A percentile compares a stretch with the other conserved stretches of the same genome.
Conservation (phyloP, 225 moss, liverwort and hornwort genomes). For the Polytrichum commune region DNA sequence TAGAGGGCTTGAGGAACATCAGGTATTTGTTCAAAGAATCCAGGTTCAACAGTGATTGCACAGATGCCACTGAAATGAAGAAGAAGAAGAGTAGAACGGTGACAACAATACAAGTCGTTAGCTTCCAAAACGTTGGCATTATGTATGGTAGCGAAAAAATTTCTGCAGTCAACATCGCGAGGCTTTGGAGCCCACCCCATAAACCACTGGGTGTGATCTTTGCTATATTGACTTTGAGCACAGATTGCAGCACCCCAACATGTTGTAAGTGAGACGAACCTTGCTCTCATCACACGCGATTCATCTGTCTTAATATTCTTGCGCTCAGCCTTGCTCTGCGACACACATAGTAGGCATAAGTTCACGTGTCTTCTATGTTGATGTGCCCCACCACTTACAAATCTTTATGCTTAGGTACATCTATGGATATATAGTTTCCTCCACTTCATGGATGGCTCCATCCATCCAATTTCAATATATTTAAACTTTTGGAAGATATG, state of each 20-base stretch:
- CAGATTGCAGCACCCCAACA: conserved; percentile 98
- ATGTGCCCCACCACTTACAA: not conserved
- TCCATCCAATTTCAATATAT: too few species aligned
- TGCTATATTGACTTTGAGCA: conserved; percentile 84
- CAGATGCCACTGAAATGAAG: conserved; percentile 66
- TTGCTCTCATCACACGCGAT: conserved; percentile 67
- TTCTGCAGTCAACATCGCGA: conserved; percentile 81
- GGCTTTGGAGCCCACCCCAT: conserved; percentile 98
- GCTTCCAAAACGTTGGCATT: conserved; percentile 51
- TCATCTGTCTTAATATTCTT: conserved; percentile 37
- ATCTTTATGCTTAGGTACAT: too few species aligned
- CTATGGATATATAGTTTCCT: too few species aligned
- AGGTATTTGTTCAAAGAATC: conserved; percentile 36
- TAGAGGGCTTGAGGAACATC: conserved; percentile 50
- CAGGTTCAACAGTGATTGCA: conserved; percentile 83
- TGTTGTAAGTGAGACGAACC: conserved; percentile 71
- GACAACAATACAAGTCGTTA: conserved; percentile 31
- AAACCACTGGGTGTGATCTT: conserved; percentile 76
- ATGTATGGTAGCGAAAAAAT: conserved; percentile 68
- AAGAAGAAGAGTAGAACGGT: conserved; percentile 53
- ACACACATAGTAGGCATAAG: not conserved
- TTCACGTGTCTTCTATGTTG: not conserved
- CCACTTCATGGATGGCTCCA: too few species aligned
- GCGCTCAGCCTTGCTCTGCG: conserved; percentile 65
- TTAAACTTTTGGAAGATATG: too few species aligned